Evolutionary conservation across 2,329 filamentous ascomycete genomes (phyloP).

Genomic region (Orbilia oligospora): DNA sequence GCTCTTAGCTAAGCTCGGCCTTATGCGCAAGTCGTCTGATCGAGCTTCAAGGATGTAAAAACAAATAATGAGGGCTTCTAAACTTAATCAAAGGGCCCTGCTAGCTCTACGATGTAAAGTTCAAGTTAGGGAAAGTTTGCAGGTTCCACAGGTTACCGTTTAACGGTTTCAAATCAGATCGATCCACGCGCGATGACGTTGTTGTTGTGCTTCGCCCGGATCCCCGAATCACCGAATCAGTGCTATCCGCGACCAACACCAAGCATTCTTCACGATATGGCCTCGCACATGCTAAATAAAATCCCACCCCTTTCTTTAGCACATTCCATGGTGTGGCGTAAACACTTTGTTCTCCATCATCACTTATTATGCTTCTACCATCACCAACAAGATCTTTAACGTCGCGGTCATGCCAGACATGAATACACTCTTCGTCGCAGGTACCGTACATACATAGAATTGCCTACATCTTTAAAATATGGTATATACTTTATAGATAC

Average conservation of each 20-base stretch:
- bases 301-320: neutral
- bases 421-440: slow-evolving; percentile 84
- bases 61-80: too few relatives aligned
- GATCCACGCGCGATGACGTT: neutral
- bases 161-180: neutral
- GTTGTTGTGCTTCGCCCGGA: neutral
- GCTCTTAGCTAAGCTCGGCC: too few relatives aligned
- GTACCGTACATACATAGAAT: slow-evolving; percentile 8
- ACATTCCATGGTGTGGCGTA: neutral
- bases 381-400: neutral
- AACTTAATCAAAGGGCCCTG: too few relatives aligned
- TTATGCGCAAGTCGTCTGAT: too few relatives aligned
- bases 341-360: neutral
- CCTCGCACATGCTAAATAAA: slow-evolving; percentile 7
- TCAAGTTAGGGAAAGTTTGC: neutral
- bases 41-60: too few relatives aligned
- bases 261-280: slow-evolving; percentile 16
- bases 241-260: slow-evolving; percentile 8
- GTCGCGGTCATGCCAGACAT: slow-evolving; percentile 67
- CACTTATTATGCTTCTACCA: slow-evolving; percentile 18
- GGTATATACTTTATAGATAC: neutral
- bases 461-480: neutral
- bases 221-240: neutral
- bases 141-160: neutral
- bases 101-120: too few relatives aligned